Evolutionary conservation across 306 rosid species (phyloP), one percentile per base, ranked within the genome.

Genomic region (Mimosa bimucronata): DNA sequence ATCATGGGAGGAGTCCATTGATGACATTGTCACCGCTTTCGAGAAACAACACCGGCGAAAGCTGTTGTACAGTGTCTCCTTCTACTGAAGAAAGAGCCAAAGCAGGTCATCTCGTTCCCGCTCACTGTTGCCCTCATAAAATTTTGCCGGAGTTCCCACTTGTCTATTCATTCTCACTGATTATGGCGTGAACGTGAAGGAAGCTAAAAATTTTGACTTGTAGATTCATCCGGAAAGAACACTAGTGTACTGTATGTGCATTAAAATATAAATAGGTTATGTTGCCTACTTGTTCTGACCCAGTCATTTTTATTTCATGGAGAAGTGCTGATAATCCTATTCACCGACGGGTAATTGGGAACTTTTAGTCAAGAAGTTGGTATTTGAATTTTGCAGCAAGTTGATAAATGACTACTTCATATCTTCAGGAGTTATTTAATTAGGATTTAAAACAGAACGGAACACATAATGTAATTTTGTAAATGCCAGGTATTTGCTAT

Each of bases 1-100:
- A 45, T 87, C 97, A 64, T 93, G 99, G 99, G 98, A 95, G 89
- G 99, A 93, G 69, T 86, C 97, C 7, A 88, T 95, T 42, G 99
- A 95, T 71, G 94, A 88, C 66, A 79, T 95, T 28, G 48, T 93
- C 69, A 29, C 80, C 48, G 83, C 78, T 76, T 95, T 95, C 74
- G 98, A 95, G 91, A 90, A 91, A 62, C 91, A 86, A 71, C 88
- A 90, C 41, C 84, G 97, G 71, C 88, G 98, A 70, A 95, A 92
- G 83, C 81, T 95, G 76, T 34, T 90, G 83, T 95, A 90, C 72
- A 91, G 88, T 75, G 62, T 91, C 84, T 95, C 98, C 77, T 92
- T 88, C 85, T 95, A 90, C 89, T 95, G 71, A 89, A 83, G 48
- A 67, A 34, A n/a, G 16, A 4, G 53, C 50, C 25, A 21, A 26